Evolutionary conservation across 2,329 filamentous ascomycete genomes (phyloP), one percentile per base, ranked within the genome.

Genomic region (Didymella segeticola): DNA sequence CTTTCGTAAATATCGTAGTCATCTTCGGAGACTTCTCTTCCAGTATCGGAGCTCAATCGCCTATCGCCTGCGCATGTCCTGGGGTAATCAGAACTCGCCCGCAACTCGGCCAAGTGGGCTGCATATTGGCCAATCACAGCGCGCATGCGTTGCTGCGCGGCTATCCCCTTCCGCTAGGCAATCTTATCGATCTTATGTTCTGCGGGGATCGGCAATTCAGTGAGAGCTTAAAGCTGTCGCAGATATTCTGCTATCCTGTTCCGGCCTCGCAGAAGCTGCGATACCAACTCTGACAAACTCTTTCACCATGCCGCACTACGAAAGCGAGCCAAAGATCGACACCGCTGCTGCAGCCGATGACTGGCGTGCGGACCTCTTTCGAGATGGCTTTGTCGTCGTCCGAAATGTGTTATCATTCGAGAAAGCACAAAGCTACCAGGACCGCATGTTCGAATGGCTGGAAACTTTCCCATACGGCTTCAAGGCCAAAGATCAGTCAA

Each of bases 391-490:
- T 43, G 66, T 64, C 12, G 61, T 73, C 1, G 51, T 73, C 37
- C 71, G 69, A 46, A 60, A 54, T 22, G 66, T 67, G 9, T 17
- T 61, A 2, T 47, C 57, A 12, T 51, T 57, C 15, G 70, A 73
- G 33, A 46, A 56, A 17, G 68, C 68, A 1, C 47, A 53, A 22
- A 61, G 66, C 48, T 72, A 72, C 48, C 58, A 56, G 10, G 52
- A 72, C 26, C 67, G 65, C 37, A 68, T 69, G 57, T 55, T 70
- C 31, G 61, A 71, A 17, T 73, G 68, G 67, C 61, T 73, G 5
- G 62, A 69, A 29, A 63, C 57, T 2, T 72, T 72, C 27, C 52
- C 58, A 11, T 60, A 60, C 25, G 67, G 67, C 23, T 72, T 73
- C 57, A 64, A 73, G n/a, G 53, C 58, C 23, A 62, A 67, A 9